Conservation (phyloP, 345 rosid genomes). For the Arabis alpina region DNA sequence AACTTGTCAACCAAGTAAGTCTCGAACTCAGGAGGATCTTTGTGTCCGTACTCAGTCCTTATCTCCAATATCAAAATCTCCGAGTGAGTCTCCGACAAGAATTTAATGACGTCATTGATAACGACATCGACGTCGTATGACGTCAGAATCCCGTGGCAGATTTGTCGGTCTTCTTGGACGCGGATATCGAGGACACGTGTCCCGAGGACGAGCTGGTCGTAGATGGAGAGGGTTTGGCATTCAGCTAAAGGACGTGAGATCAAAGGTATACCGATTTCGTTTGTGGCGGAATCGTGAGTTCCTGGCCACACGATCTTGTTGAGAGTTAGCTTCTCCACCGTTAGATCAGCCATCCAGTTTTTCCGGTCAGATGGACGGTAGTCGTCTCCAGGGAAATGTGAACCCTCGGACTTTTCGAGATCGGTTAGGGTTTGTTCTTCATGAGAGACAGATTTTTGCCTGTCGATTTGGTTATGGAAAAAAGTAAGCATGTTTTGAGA, state of each 20-base stretch:
- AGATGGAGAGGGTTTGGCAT: conserved; percentile 75
- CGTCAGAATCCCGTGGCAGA: conserved; percentile 75
- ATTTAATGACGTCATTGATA: conserved; percentile 63
- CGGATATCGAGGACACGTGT: conserved; percentile 74
- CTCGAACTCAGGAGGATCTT: conserved; percentile 76
- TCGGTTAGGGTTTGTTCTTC: conserved; percentile 59
- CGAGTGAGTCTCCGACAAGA: conserved; percentile 66
- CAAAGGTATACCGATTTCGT: conserved; percentile 68
- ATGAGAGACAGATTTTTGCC: conserved; percentile 46
- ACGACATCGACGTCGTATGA: conserved; percentile 69
- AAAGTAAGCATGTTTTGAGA: conserved; percentile 63
- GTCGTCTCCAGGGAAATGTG: conserved; percentile 66
- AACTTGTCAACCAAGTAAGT: conserved; percentile 62
- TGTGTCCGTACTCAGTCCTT: conserved; percentile 77
- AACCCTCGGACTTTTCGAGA: conserved; percentile 52
- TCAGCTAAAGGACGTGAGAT: conserved; percentile 77
- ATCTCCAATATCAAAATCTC: conserved; percentile 79
- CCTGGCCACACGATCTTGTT: conserved; percentile 92
- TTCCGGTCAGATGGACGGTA: conserved; percentile 67
- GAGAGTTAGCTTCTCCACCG: conserved; percentile 51
- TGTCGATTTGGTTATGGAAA: conserved; percentile 52
- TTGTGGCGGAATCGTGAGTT: conserved; percentile 88
- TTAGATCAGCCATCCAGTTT: conserved; percentile 76
- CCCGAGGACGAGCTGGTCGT: conserved; percentile 70
- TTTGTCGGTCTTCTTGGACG: conserved; percentile 62